A percentile compares a stretch with the other conserved stretches of the same genome.
Evolutionary conservation across 352 stramenopile genomes (phyloP).

Genomic region (Globisporangium middletonii): DNA sequence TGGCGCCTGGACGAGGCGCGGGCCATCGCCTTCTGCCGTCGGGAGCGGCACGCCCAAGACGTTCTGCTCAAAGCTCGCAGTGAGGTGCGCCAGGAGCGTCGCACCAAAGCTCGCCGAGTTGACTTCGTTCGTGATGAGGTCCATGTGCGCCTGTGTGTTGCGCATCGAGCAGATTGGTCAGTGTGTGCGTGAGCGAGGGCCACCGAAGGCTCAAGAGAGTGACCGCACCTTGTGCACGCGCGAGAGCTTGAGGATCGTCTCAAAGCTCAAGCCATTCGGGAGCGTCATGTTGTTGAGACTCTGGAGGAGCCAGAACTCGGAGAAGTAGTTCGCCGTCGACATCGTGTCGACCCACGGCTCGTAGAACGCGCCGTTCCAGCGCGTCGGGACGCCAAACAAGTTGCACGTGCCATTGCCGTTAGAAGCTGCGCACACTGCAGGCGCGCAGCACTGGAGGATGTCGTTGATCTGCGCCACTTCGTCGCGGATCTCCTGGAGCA

Average conservation of each 20-base stretch:
- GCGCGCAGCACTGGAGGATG: conserved; percentile 56
- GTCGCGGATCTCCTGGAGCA: conserved; percentile 48
- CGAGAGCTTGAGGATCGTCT: conserved; percentile 50
- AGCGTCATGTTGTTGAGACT: conserved; percentile 80
- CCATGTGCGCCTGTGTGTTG: conserved; percentile 51
- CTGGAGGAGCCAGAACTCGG: conserved; percentile 67
- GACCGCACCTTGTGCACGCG: conserved; percentile 48
- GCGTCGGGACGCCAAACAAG: conserved; percentile 52
- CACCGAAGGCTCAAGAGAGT: background rate
- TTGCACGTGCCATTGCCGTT: conserved; percentile 22
- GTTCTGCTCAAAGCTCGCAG: conserved; percentile 68
- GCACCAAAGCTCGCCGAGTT: conserved; percentile 72
- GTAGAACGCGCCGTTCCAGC: conserved; percentile 74
- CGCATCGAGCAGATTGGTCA: background rate
- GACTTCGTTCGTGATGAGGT: conserved; percentile 74
- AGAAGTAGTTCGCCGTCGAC: conserved; percentile 66
- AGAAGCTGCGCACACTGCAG: conserved; percentile 32
- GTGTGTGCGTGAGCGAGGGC: background rate
- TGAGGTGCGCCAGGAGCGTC: conserved; percentile 71
- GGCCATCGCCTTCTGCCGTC: conserved; percentile 37
- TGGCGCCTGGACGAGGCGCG: conserved; percentile 36
- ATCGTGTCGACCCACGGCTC: conserved; percentile 69
- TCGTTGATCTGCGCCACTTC: conserved; percentile 54
- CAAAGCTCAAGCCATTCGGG: conserved; percentile 43
- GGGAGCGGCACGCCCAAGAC: conserved; percentile 32